phyloP scores from a whole-genome alignment of 306 rosid species.

The Lablab purpureus region DNA sequence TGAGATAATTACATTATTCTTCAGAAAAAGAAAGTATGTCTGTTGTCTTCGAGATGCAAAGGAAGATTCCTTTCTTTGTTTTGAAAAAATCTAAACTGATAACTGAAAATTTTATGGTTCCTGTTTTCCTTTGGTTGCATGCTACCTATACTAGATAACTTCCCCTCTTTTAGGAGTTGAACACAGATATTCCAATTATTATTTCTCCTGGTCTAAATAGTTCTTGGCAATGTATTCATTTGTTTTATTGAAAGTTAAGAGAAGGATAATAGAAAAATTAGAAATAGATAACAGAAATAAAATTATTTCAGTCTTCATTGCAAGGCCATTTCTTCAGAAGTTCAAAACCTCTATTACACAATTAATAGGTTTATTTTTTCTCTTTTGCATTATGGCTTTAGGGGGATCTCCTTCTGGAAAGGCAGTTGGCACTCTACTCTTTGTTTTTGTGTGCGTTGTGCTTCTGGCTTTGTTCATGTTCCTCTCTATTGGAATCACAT shows the following conservation, averaged over 20 bases:
- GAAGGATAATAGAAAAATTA: neutral
- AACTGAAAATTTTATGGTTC: neutral
- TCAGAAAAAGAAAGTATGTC: neutral
- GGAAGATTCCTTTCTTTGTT: neutral
- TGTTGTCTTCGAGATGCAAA: neutral
- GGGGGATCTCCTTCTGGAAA: constrained; percentile 65
- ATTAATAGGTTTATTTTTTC: constrained; percentile 11
- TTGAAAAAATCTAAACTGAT: neutral
- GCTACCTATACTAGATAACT: neutral
- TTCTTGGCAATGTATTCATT: neutral
- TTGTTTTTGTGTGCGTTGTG: constrained; percentile 52
- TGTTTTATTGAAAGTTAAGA: neutral
- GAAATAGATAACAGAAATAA: neutral
- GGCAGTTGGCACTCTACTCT: constrained; percentile 71
- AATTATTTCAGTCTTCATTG: constrained; percentile 4
- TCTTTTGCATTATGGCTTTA: constrained; percentile 48
- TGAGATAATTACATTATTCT: neutral
- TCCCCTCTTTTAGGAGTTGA: neutral
- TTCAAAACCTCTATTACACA: neutral
- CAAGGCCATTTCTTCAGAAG: constrained; percentile 21
- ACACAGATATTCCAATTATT: neutral
- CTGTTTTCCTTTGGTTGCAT: neutral
- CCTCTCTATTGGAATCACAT: constrained; percentile 86
- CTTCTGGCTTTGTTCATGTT: constrained; percentile 77
- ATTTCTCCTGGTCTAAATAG: too few relatives aligned